phyloP scores from a whole-genome alignment of 768 basidiomycete species.

The Sporobolomyces phaffii region DNA sequence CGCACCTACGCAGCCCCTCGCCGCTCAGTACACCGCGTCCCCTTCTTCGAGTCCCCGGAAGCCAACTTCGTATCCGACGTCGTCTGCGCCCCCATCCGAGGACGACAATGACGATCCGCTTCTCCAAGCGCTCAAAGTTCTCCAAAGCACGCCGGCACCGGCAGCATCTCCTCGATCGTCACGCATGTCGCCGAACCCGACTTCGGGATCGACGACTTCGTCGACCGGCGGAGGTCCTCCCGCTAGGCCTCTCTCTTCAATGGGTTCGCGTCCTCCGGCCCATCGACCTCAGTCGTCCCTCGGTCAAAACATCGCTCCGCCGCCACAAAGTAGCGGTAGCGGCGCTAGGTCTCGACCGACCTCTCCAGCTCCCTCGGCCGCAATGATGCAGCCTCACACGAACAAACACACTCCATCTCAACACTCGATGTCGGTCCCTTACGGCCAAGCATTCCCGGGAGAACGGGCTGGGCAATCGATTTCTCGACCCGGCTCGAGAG shows the following conservation, averaged over 20 bases:
- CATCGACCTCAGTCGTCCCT: conserved; percentile 11
- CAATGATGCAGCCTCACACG: conserved; percentile 37
- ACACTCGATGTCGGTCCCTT: conserved; percentile 50
- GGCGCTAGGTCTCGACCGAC: conserved; percentile 14
- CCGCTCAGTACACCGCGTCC: conserved; percentile 36
- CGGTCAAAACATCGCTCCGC: conserved; percentile 16
- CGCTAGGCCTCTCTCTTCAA: conserved; percentile 32
- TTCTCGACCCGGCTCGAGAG: conserved; percentile 23
- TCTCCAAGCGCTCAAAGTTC: conserved; percentile 23
- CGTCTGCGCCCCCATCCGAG: conserved; percentile 48
- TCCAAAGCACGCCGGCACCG: conserved; percentile 70
- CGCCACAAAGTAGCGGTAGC: not conserved
- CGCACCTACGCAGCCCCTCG: not conserved
- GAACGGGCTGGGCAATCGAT: conserved; percentile 15
- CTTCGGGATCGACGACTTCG: not conserved
- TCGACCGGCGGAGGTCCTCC: not conserved
- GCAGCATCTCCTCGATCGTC: conserved; percentile 44
- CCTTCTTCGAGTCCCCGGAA: not conserved
- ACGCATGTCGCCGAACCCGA: conserved; percentile 5
- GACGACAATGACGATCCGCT: conserved; percentile 39
- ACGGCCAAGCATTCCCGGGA: conserved; percentile 80
- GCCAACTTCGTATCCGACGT: conserved; percentile 39
- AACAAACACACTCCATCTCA: conserved; percentile 44
- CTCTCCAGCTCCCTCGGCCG: conserved; percentile 43
- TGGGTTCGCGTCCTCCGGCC: not conserved